Percentiles rank a stretch among this genome's conserved stretches.
Conservation (phyloP, 1,284 basidiomycete species). For the Abortiporus biennis region DNA sequence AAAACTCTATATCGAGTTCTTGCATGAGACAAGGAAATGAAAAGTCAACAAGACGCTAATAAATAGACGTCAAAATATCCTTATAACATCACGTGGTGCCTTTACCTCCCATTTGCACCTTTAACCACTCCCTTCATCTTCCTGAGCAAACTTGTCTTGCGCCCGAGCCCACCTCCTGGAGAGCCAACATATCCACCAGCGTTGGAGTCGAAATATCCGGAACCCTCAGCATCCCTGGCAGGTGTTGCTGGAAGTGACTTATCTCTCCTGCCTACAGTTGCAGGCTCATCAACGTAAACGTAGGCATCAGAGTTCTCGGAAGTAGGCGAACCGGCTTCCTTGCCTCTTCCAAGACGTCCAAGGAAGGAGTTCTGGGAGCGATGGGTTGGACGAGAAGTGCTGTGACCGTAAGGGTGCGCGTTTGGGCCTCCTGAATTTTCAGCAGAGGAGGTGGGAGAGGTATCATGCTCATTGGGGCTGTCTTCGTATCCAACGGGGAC, state of each 20-base stretch:
- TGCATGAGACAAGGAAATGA: constrained; percentile 4
- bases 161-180: constrained; percentile 44
- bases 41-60: neutral
- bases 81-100: too few relatives aligned
- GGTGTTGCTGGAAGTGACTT: constrained; percentile 65
- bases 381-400: constrained; percentile 48
- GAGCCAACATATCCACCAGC: constrained; percentile 21
- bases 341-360: constrained; percentile 53
- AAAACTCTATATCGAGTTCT: neutral
- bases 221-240: constrained; percentile 23
- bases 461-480: constrained; percentile 29
- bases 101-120: constrained; percentile 26
- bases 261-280: constrained; percentile 28
- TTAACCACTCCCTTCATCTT: constrained; percentile 69
- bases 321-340: constrained; percentile 24
- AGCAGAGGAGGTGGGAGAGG: constrained; percentile 42
- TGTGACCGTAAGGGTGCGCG: constrained; percentile 12
- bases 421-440: constrained; percentile 26
- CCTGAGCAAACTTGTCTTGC: constrained; percentile 75
- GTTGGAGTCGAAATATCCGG: constrained; percentile 45
- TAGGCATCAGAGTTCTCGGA: constrained; percentile 48
- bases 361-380: constrained; percentile 66
- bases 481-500: constrained; percentile 56
- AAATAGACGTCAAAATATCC: too few relatives aligned
- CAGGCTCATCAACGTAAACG: constrained; percentile 55